Base-by-base conservation (phyloP, 768 basidiomycete species). In the Podaxis sp. region DNA sequence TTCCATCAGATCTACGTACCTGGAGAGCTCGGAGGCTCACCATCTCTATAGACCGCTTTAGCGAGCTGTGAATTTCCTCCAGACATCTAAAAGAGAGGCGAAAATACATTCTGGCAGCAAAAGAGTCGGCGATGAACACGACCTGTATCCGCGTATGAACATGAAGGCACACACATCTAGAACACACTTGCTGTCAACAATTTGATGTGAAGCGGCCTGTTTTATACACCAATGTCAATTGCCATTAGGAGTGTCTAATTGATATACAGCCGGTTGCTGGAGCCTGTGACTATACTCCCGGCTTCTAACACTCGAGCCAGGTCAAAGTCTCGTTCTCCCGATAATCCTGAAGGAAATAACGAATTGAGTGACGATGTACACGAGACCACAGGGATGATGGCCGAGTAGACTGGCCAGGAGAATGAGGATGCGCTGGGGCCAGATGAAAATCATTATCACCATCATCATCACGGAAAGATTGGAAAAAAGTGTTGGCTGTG, bases 401-500 rank as follows among this genome's bases (percentile, higher is more conserved):
- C 15, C 40, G 50, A 46, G n/a, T 26, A 58, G 11, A 61, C 65
- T 24, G 60, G 66, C 41, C 65, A 62, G 44, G 64, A 59, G 3
- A n/a, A 63, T 28, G 57, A n/a, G n/a, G 40, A 41, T 6, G 44
- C 24, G 4, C 17, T 11, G 10, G 54, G 40, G 20, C 20, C 17
- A 20, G 64, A 71, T 24, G 73, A 70, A 12, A 40, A 63, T 33
- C 55, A 64, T 28, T 60, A 71, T 40, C n/a, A n/a, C n/a, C n/a
- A n/a, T n/a, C n/a, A 71, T 30, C 62, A 63, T 8, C 66, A 65
- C 41, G 64, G 53, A 49, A 63, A 60, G 17, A 61, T 72, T 30
- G 62, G 61, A 78, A 80, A 67, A 84, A 87, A 72, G 75, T 73
- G 17, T 66, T 88, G 40, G 90, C 90, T 11, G 73, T 91, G 13